These are phyloP conservation scores for Neurospora sp. DNA, from an alignment of 495 filamentous ascomycete species.

Conservation along the genomic window DNA sequence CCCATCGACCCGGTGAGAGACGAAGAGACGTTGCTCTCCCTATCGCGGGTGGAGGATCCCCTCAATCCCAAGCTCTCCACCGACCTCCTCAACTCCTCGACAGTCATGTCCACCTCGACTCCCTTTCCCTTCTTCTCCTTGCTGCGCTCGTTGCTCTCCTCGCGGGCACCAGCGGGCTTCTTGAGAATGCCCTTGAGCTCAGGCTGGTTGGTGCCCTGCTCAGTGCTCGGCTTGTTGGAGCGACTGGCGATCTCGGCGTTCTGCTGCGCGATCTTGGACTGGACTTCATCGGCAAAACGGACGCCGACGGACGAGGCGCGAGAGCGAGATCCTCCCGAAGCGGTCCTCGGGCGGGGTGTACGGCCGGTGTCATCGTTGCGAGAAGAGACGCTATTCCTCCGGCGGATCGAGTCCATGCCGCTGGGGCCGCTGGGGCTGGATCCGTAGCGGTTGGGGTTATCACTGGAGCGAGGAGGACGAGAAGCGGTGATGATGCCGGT, in stretches of 20 bases:
- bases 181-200: slow-evolving; percentile 25
- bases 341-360: slow-evolving; percentile 11
- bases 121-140: slow-evolving; percentile 6
- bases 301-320: slow-evolving; percentile 2
- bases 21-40: neutral
- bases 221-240: slow-evolving; percentile 15
- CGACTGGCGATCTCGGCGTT: slow-evolving; percentile 29
- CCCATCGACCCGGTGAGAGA: neutral
- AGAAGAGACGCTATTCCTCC: neutral
- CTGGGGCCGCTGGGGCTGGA: neutral
- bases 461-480: neutral
- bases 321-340: slow-evolving; percentile 2
- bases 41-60: slow-evolving; percentile 3
- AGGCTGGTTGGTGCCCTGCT: neutral
- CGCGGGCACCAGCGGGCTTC: slow-evolving; percentile 2
- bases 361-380: neutral
- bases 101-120: slow-evolving; percentile 5
- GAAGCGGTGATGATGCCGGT: neutral
- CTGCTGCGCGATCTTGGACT: slow-evolving; percentile 14
- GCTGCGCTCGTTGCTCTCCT: neutral
- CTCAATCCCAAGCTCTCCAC: slow-evolving; percentile 18
- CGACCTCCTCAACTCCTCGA: slow-evolving; percentile 15
- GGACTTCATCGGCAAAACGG: slow-evolving; percentile 24
- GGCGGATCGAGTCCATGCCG: neutral
- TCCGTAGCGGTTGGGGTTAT: neutral